These are phyloP conservation scores for Solanum rostratum DNA, from an alignment of 257 asterid species.

Conservation along the genomic window DNA sequence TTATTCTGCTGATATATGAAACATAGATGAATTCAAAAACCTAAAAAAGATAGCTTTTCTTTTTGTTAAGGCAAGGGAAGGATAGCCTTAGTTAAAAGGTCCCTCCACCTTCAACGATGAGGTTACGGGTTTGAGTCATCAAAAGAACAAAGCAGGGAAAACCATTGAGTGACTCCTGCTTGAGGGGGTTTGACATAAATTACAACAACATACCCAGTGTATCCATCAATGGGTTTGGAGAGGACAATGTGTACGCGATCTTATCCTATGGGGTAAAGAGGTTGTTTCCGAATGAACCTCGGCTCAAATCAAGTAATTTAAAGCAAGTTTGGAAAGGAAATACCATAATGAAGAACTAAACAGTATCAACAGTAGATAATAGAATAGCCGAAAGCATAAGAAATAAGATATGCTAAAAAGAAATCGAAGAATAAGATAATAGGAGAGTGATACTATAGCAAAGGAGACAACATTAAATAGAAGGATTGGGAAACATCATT, in stretches of 20 bases:
- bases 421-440: not conserved
- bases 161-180: not conserved
- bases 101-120: not conserved
- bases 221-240: not conserved
- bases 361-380: not conserved
- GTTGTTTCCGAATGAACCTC: not conserved
- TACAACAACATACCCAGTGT: not conserved
- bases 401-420: not conserved
- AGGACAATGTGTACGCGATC: not conserved
- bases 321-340: not conserved
- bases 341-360: not conserved
- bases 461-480: not conserved
- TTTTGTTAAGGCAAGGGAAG: not conserved
- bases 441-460: not conserved
- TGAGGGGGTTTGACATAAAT: not conserved
- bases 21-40: not conserved
- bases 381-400: not conserved
- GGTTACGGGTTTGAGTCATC: not conserved
- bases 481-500: not conserved
- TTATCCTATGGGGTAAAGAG: not conserved
- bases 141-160: not conserved
- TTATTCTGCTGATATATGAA: not conserved
- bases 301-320: not conserved
- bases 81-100: not conserved
- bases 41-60: not conserved